Conservation (phyloP, 306 rosid species). For the Phaseolus lunatus region DNA sequence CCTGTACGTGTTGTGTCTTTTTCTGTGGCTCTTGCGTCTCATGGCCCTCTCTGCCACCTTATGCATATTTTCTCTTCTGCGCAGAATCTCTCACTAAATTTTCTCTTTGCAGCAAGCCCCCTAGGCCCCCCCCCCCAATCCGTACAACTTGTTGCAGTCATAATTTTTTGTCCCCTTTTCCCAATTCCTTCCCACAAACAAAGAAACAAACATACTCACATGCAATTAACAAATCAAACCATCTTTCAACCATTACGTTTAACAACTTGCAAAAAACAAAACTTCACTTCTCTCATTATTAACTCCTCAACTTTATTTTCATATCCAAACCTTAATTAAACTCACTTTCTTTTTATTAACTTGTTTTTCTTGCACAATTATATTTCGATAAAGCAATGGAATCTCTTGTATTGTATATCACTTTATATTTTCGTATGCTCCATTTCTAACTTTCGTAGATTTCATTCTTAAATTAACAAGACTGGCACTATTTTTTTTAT, state of each 20-base stretch:
- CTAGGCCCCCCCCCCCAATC: slow-evolving; percentile 35
- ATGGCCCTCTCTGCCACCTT: slow-evolving; percentile 50
- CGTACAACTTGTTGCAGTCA: slow-evolving; percentile 49
- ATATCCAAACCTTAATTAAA: no score
- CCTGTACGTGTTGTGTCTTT: slow-evolving; percentile 56
- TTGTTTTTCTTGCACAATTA: no score
- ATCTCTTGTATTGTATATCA: no score
- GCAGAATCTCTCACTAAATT: slow-evolving; percentile 66
- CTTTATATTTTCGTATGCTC: no score
- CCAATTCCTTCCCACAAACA: background rate
- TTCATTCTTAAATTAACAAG: no score
- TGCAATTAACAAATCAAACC: background rate
- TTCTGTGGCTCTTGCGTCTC: slow-evolving; percentile 43
- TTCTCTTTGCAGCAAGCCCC: slow-evolving; percentile 49
- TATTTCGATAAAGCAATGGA: no score
- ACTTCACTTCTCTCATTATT: no score
- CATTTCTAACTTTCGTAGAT: no score
- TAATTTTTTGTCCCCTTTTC: slow-evolving; percentile 27
- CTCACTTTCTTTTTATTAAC: no score
- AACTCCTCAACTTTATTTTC: no score
- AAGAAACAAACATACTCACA: background rate
- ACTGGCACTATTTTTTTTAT: no score
- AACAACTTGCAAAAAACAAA: no score
- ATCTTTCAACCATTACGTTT: background rate
- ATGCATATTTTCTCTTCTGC: slow-evolving; percentile 50